These are phyloP conservation scores for Fusarium albidum DNA, from an alignment of 2,329 filamentous ascomycete genomes.

Conservation along the genomic window DNA sequence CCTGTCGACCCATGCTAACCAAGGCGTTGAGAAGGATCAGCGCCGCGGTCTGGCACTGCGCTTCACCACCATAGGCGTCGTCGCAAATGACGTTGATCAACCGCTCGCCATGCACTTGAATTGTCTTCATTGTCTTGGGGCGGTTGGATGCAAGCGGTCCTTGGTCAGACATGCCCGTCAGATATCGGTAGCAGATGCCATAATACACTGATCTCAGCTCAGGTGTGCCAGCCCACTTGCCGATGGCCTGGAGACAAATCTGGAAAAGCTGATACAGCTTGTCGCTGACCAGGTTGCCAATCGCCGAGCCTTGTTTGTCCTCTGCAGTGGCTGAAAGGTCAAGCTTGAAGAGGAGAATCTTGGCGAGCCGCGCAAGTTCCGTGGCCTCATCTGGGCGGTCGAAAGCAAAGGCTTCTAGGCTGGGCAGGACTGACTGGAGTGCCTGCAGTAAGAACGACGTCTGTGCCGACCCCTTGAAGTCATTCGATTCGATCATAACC, in stretches of 20 bases:
- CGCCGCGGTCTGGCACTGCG: conserved; percentile 83
- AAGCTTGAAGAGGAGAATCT: conserved; percentile 75
- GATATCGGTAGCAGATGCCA: conserved; percentile 87
- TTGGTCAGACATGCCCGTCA: conserved; percentile 72
- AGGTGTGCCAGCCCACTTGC: conserved; percentile 74
- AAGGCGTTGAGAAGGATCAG: conserved; percentile 84
- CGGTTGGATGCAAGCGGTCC: conserved; percentile 57
- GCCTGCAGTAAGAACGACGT: conserved; percentile 85
- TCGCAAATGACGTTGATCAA: conserved; percentile 90
- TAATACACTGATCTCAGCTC: conserved; percentile 86
- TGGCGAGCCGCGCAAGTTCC: conserved; percentile 80
- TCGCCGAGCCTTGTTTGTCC: conserved; percentile 54
- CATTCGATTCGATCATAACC: conserved; percentile 82
- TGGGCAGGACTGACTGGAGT: conserved; percentile 86
- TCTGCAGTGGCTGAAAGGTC: conserved; percentile 58
- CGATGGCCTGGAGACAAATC: conserved; percentile 80
- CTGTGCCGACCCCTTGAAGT: conserved; percentile 76
- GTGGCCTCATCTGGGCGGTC: conserved; percentile 74
- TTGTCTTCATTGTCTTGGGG: conserved; percentile 75
- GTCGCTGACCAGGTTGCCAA: conserved; percentile 82
- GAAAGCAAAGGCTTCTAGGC: conserved; percentile 79
- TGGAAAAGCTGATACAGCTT: conserved; percentile 93
- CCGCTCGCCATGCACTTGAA: conserved; percentile 73
- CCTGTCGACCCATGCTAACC: conserved; percentile 75
- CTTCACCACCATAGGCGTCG: conserved; percentile 87